phyloP scores from a whole-genome alignment of 495 filamentous ascomycete species.

The Penicillium antarcticum region DNA sequence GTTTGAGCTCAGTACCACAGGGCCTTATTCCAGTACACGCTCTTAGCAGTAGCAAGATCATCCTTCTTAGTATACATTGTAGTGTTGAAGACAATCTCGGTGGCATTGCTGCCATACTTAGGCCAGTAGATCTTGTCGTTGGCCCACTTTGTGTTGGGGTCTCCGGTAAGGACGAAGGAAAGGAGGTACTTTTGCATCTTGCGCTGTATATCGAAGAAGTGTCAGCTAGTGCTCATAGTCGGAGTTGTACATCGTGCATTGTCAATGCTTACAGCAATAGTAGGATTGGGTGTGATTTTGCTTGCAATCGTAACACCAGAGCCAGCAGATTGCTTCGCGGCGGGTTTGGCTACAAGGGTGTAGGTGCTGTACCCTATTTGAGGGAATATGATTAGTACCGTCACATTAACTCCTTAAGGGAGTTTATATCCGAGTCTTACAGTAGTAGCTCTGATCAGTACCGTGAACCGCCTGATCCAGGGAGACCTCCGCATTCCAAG shows the following conservation, averaged over 20 bases:
- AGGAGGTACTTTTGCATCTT: constrained; percentile 31
- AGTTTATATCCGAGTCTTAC: neutral
- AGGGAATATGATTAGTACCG: no score
- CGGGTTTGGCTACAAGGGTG: constrained; percentile 8
- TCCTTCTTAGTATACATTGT: constrained; percentile 28
- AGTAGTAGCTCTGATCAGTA: constrained; percentile 34
- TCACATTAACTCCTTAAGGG: no score
- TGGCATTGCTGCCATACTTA: constrained; percentile 21
- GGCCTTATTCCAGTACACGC: constrained; percentile 31
- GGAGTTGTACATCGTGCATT: no score
- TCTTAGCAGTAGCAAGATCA: constrained; percentile 28
- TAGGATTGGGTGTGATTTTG: constrained; percentile 6
- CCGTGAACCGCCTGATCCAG: constrained; percentile 29
- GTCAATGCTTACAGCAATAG: constrained; percentile 7
- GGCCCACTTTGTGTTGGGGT: constrained; percentile 31
- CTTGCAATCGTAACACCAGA: constrained; percentile 5
- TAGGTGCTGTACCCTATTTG: constrained; percentile 29
- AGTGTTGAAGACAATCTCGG: constrained; percentile 24
- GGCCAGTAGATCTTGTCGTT: constrained; percentile 34
- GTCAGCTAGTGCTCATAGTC: neutral
- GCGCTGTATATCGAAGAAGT: constrained; percentile 1
- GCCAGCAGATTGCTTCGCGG: constrained; percentile 3
- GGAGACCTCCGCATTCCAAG: constrained; percentile 30
- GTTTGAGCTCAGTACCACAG: constrained; percentile 25
- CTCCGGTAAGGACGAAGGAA: constrained; percentile 30